Base-by-base conservation (phyloP, 768 basidiomycete genomes). In the Amanita fuliginea region DNA sequence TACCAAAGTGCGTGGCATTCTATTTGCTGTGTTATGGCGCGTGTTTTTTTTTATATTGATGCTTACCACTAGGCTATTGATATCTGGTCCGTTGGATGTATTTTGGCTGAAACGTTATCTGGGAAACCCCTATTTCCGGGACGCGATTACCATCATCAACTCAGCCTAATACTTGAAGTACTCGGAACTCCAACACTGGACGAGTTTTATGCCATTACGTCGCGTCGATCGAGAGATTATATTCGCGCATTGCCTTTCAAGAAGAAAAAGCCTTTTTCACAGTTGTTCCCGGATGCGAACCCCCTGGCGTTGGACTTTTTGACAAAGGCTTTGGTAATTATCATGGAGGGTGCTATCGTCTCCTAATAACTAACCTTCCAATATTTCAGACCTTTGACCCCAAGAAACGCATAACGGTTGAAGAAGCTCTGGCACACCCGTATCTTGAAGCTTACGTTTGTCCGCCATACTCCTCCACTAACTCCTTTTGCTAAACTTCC, bases 91-190 rank as follows among this genome's bases (percentile, higher is more conserved):
- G 84, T 89, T 28, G 87, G 87, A 19, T 90, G 87, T 58, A 87
- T 90, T 59, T 73, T 92, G 21, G 92, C 94, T 0, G 95, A 98
- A 72, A 97, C 97, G 94, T 72, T 98, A n/a, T 87, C 82, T 14
- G 90, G 92, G 24, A 94, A 93, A 59, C 94, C 95, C 0, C 75
- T 99, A 28, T 99, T 99, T 76, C 94, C 94, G 0, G 96, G 96
- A 14, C 80, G 92, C 34, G 95, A 86, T 70, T 94, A 94, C 65
- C 94, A 97, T 66, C 91, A 99, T 59, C 96, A 98, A 56, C 76
- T 99, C 36, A 85, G 86, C 1, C 79, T 97, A 50, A 99, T 98
- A 62, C 78, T 98, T 59, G 94, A 98, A 58, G 89, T 97, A 26
- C 81, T 99, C 40, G 96, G 96, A 19, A 98, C 96, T 28, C 96